Percentiles rank a stretch among this genome's conserved stretches.
phyloP scores from a whole-genome alignment of 495 filamentous ascomycete species.

The Aspergillus leporis region DNA sequence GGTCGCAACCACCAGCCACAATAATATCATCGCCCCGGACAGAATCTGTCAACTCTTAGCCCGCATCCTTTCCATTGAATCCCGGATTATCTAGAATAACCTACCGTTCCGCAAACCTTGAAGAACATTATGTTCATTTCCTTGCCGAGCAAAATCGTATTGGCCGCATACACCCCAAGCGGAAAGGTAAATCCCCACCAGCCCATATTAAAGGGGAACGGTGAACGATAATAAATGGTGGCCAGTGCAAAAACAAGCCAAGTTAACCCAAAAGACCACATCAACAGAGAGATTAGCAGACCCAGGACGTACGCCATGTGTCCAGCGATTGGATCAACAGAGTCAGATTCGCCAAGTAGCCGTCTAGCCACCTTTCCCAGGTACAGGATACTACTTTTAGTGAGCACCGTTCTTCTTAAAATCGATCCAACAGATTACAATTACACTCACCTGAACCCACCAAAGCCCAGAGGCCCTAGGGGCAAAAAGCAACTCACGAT shows the following conservation, averaged over 20 bases:
- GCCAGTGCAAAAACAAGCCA: slow-evolving; percentile 52
- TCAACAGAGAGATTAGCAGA: slow-evolving; percentile 38
- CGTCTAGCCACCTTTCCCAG: slow-evolving; percentile 44
- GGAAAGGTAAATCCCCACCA: slow-evolving; percentile 67
- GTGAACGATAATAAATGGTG: slow-evolving; percentile 34
- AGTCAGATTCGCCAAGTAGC: slow-evolving; percentile 28
- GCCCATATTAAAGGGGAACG: slow-evolving; percentile 62
- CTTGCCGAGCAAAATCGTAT: slow-evolving; percentile 44
- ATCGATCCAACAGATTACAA: background rate
- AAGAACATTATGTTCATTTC: slow-evolving; percentile 52
- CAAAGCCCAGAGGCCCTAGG: slow-evolving; percentile 48
- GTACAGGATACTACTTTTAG: slow-evolving; percentile 31
- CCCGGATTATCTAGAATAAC: slow-evolving; percentile 5
- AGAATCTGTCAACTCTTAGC: slow-evolving; percentile 29
- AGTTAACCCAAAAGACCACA: slow-evolving; percentile 52
- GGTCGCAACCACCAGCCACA: slow-evolving; percentile 45
- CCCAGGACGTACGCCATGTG: slow-evolving; percentile 43
- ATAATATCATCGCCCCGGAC: slow-evolving; percentile 35
- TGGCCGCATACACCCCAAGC: slow-evolving; percentile 53
- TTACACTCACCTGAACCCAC: slow-evolving; percentile 39
- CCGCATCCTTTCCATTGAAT: background rate
- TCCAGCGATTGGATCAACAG: slow-evolving; percentile 32
- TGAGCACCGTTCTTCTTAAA: background rate
- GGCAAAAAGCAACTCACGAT: slow-evolving; percentile 51
- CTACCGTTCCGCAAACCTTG: slow-evolving; percentile 47